Evolutionary conservation across 129 eudicot species (phyloP), one percentile per base, ranked within the genome.

Genomic region (Calendula officinalis): DNA sequence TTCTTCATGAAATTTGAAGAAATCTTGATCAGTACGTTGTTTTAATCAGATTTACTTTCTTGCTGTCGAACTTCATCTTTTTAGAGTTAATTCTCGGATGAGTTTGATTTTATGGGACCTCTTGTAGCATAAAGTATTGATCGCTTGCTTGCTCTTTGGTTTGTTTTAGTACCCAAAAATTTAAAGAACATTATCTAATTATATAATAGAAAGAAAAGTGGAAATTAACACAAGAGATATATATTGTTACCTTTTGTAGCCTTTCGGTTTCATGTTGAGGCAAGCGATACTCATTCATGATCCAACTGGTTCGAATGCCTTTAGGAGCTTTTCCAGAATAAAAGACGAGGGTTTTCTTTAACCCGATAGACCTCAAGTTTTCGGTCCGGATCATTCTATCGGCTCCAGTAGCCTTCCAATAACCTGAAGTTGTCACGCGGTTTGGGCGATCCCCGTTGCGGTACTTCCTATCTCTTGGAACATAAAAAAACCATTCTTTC

Each of bases 381-480:
- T 92, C 96, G 0, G 84, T 77, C 67, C 95, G 55, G 53, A 92
- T 92, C 98, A 88, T 88, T 64, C 98, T 78, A 67, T 92, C 98
- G 12, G 98, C 98, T 56, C 98, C 98, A 0, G 98, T 92, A 5
- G 98, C 98, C 45, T 92, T 92, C 98, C 98, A 92, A 41, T 92
- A 92, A 1, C 98, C 98, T 3, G 98, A 92, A 16, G 95, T 87
- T 5, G 98, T 92, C 62, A 92, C 98, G 0, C 98, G 83, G 45
- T 92, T 92, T 5, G 98, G 98, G 60, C 98, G 66, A 70, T 92
- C 98, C 7, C 98, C 98, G 32, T 92, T 92, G 22, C 98, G 68
- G 46, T 92, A 92, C 81, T 92, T 92, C 70, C 83, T 56, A 65
- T 92, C 98, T 67, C 98, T 80, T 37, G 98, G 98, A 65, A 92